Base-by-base conservation (phyloP, 305 asterid genomes). In the Fraxinus floribunda region DNA sequence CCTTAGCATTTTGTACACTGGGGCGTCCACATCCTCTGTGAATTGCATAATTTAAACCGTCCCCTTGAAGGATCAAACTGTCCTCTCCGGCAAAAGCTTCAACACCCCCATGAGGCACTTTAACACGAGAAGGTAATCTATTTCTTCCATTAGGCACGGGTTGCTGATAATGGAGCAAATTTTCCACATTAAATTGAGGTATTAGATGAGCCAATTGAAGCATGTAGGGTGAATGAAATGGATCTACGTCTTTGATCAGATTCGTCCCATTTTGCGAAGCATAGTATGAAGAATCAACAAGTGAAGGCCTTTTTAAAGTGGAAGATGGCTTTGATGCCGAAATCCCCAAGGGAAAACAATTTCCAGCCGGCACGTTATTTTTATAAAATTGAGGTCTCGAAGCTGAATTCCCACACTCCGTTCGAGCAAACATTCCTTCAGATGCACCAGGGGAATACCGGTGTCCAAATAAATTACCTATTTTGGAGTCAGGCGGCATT, bases 11-110 rank as follows among this genome's bases (percentile, higher is more conserved):
- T 35, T 83, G 84, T 8, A 89, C 90, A 85, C 85, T 82, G 1
- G 86, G 35, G 60, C 83, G 83, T 13, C 71, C 86, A 22, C 86
- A 72, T 36, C 88, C 91, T 39, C 88, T 88, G 29, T 81, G 77
- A 30, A 86, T 80, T 7, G 78, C 88, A 75, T 78, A 80, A 78
- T 86, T 82, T 44, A 87, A 44, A 82, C 88, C 85, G 49, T 87
- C 91, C 15, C 93, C 93, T 55, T 91, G 89, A 82, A 90, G 73
- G 46, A 90, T 85, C 86, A 92, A 83, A 83, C 94, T 86, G 32
- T 88, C 94, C 71, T 91, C 94, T 32, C 88, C 84, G 0, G 82
- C 75, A 75, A 87, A 82, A 35, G 81, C 80, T 26, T 89, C 92
- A 62, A 78, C 81, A 62, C 80, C 84, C 78, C 88, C 87, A 57